These are phyloP conservation scores for Melaleuca quinquenervia DNA, from an alignment of 345 rosid species.

Conservation along the genomic window DNA sequence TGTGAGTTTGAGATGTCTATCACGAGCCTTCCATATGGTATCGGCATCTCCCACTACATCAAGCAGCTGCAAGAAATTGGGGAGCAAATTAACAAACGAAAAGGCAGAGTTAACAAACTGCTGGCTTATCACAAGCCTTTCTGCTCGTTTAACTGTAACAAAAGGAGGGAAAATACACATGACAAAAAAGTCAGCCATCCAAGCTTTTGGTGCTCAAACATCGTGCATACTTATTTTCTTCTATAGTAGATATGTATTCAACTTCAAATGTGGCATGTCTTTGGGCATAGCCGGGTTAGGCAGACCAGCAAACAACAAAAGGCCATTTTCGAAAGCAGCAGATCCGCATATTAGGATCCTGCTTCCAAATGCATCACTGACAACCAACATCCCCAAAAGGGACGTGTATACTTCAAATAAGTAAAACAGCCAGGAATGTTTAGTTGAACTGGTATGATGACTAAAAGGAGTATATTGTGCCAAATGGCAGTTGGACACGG, in stretches of 20 bases:
- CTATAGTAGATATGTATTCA: not conserved
- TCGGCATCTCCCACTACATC: not conserved
- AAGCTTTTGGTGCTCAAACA: not conserved
- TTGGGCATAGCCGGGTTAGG: not conserved
- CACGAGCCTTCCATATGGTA: not conserved
- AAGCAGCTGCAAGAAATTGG: not conserved
- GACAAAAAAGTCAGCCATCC: not conserved
- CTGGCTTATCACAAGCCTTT: not conserved
- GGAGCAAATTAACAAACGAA: not conserved
- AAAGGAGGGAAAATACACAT: not conserved
- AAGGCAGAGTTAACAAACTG: not conserved
- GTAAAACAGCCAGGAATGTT: not conserved
- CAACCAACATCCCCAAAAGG: not conserved
- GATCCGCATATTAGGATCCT: not conserved
- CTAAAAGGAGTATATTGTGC: not conserved
- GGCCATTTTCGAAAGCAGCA: not conserved
- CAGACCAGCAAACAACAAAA: not conserved
- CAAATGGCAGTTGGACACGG: not conserved
- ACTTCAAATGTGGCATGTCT: not conserved
- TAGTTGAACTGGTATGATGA: not conserved
- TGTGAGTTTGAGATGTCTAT: not conserved
- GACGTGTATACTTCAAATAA: not conserved
- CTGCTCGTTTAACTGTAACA: not conserved
- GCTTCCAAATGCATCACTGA: not conserved
- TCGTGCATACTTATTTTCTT: not conserved